Evolutionary conservation across 1,139 yeast species (phyloP), one percentile per base, ranked within the genome.

Genomic region (Yamadazyma spencermartinsiae): DNA sequence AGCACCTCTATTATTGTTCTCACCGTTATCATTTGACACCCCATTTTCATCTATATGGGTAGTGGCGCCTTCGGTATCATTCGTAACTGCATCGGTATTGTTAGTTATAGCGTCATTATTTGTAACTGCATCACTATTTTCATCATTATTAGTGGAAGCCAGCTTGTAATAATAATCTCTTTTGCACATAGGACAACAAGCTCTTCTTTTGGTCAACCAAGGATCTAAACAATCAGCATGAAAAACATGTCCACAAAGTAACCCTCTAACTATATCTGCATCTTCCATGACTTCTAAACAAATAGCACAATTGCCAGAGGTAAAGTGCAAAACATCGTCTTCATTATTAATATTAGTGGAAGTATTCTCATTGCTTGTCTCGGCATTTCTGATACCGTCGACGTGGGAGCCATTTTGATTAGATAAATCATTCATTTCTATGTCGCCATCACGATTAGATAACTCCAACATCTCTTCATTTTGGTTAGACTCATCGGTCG

Each of bases 131-230:
- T 31, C 37, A 16, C 25, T 17, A 18, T 36, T 30, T 21, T 37
- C 39, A 9, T 19, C 33, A 24, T 34, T 29, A 11, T 48, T 14
- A 16, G 19, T 20, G 2, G 17, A 10, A 21, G 33, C 58, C 63
- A n/a, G n/a, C 46, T 71, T 72, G 56, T 74, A 60, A 46, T 74
- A 77, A 48, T 80, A 79, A 53, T 86, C 94, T 29, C 87, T 66
- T 55, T 86, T 85, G 61, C 96, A 87, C 70, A 82, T 79, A 7
- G 96, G 95, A 55, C 96, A 87, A 53, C 88, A 82, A 1, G 92
- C 92, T 39, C 86, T 72, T 47, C 92, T 68, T 43, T 76, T 76
- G 3, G 80, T 81, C 35, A 87, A 65, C 95, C 95, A 86, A 1
- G 92, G 92, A 50, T 85, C 94, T 36, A 87, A 69, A 60, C 96